These are phyloP conservation scores for Lactarius akahatsu DNA, from an alignment of 768 basidiomycete species.

Conservation along the genomic window DNA sequence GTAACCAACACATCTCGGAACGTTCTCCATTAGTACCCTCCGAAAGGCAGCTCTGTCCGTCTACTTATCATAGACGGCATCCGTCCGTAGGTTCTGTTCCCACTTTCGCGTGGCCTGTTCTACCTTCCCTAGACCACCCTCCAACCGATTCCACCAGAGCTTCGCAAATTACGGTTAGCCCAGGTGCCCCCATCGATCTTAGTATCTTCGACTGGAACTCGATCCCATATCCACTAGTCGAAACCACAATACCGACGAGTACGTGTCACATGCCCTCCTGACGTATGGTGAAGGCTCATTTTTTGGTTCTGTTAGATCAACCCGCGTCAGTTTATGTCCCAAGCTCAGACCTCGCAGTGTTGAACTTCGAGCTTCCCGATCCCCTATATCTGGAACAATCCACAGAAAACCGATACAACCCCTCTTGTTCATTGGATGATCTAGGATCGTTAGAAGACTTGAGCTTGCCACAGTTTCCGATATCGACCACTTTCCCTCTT, in stretches of 20 bases:
- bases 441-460: background rate
- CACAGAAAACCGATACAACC: background rate
- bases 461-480: background rate
- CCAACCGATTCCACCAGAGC: background rate
- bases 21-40: background rate
- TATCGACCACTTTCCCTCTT: background rate
- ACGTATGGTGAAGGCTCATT: background rate
- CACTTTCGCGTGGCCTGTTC: background rate
- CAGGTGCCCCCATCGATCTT: background rate
- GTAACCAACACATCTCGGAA: conserved; percentile 9
- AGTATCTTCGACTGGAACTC: conserved; percentile 8
- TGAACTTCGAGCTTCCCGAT: background rate
- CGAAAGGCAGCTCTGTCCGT: background rate
- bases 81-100: background rate
- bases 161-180: background rate
- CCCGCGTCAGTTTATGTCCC: conserved; percentile 1
- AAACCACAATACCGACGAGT: background rate
- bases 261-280: background rate
- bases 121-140: background rate
- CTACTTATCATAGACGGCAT: background rate
- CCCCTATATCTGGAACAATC: background rate
- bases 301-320: background rate
- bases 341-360: background rate
- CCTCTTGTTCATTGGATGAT: background rate
- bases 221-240: background rate